Base-by-base conservation (phyloP, 768 basidiomycete genomes). In the Russula earlei region DNA sequence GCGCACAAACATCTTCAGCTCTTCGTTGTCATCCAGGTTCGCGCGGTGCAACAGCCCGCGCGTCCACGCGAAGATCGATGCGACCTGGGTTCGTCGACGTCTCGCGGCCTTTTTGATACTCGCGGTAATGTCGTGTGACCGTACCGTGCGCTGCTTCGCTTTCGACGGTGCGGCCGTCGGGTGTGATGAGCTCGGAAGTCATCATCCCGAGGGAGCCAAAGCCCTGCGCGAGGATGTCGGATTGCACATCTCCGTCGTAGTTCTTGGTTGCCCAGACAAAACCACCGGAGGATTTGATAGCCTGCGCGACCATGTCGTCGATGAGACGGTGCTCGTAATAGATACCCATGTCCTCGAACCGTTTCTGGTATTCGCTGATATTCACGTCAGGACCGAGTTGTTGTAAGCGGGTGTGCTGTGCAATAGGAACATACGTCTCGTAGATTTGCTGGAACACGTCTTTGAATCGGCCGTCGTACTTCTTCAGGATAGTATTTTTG, bases 381-480 rank as follows among this genome's bases (percentile, higher is more conserved):
- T 47, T n/a, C 25, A 12, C 8, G 4, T 20, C 10, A 24, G 24
- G 10, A 19, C n/a, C 6, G 27, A 11, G n/a, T 34, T 12, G 33
- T 55, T 7, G 5, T 15, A 17, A 7, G 17, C 12, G 9, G 41
- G 20, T 8, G 5, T 27, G 8, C 29, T 20, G 17, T 34, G 29
- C 33, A 38, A 33, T 22, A 45, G 12, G 34, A 38, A 73, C 77
- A 51, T 55, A 81, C 76, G 74, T 65, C 7, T 95, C 90, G 69
- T 91, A 99, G 65, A 97, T 85, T 66, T 96, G 92, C 70, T 97
- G 84, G 84, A 99, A 96, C 68, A 95, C 93, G 66, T 99, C 96
- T 77, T 99, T 99, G 82, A 98, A 99, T 29, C 94, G 82, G 42
- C 96, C 96, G 66, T 98, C 96, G 70, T 99, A 99, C 68, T 86